phyloP scores from a whole-genome alignment of 2,329 filamentous ascomycete genomes.

The Nemania bipapillata region DNA sequence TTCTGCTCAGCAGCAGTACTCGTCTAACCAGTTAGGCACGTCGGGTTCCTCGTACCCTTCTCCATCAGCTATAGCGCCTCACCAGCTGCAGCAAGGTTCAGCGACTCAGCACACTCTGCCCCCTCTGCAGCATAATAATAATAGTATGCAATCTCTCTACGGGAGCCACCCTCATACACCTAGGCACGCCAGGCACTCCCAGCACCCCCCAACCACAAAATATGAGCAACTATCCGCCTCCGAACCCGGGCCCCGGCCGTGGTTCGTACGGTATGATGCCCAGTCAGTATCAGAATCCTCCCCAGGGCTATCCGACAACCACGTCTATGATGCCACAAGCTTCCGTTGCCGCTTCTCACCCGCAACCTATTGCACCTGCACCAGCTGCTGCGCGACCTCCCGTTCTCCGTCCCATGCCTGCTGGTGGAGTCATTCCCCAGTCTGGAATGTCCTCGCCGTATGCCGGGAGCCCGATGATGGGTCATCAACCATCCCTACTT shows the following conservation, averaged over 20 bases:
- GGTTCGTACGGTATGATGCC: slow-evolving; percentile 67
- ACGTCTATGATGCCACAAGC: slow-evolving; percentile 73
- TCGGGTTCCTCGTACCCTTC: slow-evolving; percentile 64
- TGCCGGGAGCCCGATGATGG: slow-evolving; percentile 66
- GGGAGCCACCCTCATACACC: slow-evolving; percentile 70
- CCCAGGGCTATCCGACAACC: slow-evolving; percentile 66
- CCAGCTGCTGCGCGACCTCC: slow-evolving; percentile 69
- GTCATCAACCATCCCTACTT: slow-evolving; percentile 64
- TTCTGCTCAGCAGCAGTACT: slow-evolving; percentile 56
- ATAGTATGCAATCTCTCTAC: slow-evolving; percentile 65
- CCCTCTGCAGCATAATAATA: slow-evolving; percentile 61
- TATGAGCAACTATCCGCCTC: slow-evolving; percentile 57
- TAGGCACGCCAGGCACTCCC: slow-evolving; percentile 70
- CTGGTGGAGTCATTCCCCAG: slow-evolving; percentile 71
- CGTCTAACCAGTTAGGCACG: slow-evolving; percentile 67
- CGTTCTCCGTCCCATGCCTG: slow-evolving; percentile 75
- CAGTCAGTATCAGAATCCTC: slow-evolving; percentile 64
- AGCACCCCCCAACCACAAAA: slow-evolving; percentile 68
- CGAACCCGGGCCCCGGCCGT: slow-evolving; percentile 53
- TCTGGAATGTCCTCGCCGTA: slow-evolving; percentile 69
- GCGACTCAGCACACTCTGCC: slow-evolving; percentile 66
- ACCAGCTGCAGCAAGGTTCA: slow-evolving; percentile 61
- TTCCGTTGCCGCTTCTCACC: slow-evolving; percentile 74
- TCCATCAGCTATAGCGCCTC: slow-evolving; percentile 63
- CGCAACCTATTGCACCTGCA: slow-evolving; percentile 79